These are phyloP conservation scores for Aspergillus sp. DNA, from an alignment of 2,329 filamentous ascomycete species.

Conservation along the genomic window DNA sequence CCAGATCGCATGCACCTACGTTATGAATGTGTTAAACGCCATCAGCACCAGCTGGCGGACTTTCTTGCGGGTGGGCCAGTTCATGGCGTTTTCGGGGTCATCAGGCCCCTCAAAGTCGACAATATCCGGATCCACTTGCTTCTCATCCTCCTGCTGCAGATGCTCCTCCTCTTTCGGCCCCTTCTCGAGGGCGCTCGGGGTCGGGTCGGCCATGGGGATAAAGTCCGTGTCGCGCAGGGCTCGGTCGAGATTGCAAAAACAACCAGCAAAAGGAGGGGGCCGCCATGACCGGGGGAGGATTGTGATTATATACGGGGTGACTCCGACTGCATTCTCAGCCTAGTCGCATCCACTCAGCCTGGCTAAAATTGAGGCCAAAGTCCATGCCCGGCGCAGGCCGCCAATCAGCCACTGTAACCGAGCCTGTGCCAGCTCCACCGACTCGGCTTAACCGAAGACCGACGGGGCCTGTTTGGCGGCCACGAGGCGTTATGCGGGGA, in stretches of 20 bases:
- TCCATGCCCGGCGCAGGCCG: not conserved
- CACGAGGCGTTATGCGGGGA: not conserved
- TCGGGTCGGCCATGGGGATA: not conserved
- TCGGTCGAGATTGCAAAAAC: no score
- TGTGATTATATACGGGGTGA: not conserved
- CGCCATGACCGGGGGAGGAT: not conserved
- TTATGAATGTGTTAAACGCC: slow-evolving; percentile 25
- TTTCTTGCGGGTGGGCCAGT: slow-evolving; percentile 31
- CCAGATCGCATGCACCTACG: slow-evolving; percentile 10
- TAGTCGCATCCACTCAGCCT: not conserved
- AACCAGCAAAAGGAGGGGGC: not conserved
- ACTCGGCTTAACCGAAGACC: not conserved
- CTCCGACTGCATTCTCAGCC: not conserved
- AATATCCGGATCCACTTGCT: not conserved
- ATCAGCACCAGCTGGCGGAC: slow-evolving; percentile 14
- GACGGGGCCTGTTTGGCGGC: not conserved
- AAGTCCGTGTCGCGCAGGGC: not conserved
- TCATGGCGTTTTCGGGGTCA: slow-evolving; percentile 32
- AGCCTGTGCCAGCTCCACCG: not conserved
- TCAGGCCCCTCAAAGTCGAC: slow-evolving; percentile 25
- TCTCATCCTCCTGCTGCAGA: not conserved
- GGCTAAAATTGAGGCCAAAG: not conserved
- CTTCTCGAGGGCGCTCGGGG: not conserved
- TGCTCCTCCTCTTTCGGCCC: not conserved
- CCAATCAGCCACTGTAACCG: not conserved